Evolutionary conservation across 1,284 basidiomycete species (phyloP), one percentile per base, ranked within the genome.

Genomic region (Ceratobasidium sp.): DNA sequence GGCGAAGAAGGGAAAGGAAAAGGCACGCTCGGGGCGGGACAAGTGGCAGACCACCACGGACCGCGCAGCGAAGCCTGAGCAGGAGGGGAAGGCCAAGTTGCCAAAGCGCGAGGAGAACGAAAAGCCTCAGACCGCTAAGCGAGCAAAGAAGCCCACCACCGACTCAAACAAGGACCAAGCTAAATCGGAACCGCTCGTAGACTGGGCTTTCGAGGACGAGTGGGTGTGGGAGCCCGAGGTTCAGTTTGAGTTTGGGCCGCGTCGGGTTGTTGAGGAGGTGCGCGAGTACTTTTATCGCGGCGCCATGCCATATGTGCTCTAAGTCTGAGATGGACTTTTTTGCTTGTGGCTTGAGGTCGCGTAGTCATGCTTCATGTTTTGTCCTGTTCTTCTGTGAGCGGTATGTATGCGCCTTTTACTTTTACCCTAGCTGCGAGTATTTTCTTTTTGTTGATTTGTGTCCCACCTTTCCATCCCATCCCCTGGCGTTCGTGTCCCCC

Each of bases 31-130:
- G 11, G 50, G 63, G 5, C 47, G 63, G n/a, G 63, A 55, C 9
- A 67, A 67, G n/a, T 55, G 63, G 63, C 63, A 55, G 9, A 67
- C 63, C 1, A 41, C 63, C 35, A 67, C 38, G 63, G 63, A 64
- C 61, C 8, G 28, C 18, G 2, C 61, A 14, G 9, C 21, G 30
- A 43, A 46, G 7, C 32, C 14, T 28, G 61, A 64, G 28, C 61
- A 46, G 26, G 38, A 64, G 30, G 30, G 23, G 46, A 64, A 50
- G 62, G 44, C 30, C n/a, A 21, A 23, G 62, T 64, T 64, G 18
- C 62, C 62, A 1, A 50, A 26, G n/a, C 44, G 62, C 26, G 63
- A 44, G 21, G 63, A 67, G 18, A 28, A 46, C 35, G 32, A 67
- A 43, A 16, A 38, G 1, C 49, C 63, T 4, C 43, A 67, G 23